These are phyloP conservation scores for Cantharellus anzutake DNA, from an alignment of 768 basidiomycete species.

Conservation along the genomic window DNA sequence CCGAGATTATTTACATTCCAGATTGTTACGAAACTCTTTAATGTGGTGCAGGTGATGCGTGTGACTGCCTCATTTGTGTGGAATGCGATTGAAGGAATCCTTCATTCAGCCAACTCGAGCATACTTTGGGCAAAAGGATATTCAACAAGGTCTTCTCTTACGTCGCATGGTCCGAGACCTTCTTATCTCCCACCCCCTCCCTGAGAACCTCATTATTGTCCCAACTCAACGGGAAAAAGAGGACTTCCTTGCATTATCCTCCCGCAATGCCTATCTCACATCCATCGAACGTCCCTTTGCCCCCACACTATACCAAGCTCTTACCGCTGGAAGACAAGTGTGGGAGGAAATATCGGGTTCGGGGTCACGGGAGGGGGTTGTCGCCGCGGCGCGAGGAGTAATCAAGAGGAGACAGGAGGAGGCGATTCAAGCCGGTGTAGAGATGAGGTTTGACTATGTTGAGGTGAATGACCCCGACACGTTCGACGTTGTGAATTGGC, in stretches of 20 bases:
- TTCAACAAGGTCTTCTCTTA: constrained; percentile 83
- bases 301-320: constrained; percentile 43
- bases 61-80: neutral
- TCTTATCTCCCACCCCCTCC: constrained; percentile 55
- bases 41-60: constrained; percentile 61
- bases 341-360: constrained; percentile 33
- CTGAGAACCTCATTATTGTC: constrained; percentile 63
- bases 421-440: constrained; percentile 21
- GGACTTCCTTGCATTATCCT: constrained; percentile 69
- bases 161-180: constrained; percentile 63
- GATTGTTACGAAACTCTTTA: constrained; percentile 85
- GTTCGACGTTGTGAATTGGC: constrained; percentile 37
- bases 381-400: constrained; percentile 11
- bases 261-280: constrained; percentile 72
- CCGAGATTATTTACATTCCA: neutral
- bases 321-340: constrained; percentile 33
- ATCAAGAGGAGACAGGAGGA: neutral
- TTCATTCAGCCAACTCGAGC: constrained; percentile 64
- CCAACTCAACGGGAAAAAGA: constrained; percentile 54
- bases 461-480: constrained; percentile 69
- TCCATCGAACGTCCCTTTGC: constrained; percentile 42
- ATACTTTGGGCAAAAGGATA: constrained; percentile 97
- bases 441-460: constrained; percentile 59
- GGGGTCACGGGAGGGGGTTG: constrained; percentile 16
- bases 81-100: neutral